Evolutionary conservation across 352 stramenopile species (phyloP), one percentile per base, ranked within the genome.

Genomic region (Thraustochytrium sp.): DNA sequence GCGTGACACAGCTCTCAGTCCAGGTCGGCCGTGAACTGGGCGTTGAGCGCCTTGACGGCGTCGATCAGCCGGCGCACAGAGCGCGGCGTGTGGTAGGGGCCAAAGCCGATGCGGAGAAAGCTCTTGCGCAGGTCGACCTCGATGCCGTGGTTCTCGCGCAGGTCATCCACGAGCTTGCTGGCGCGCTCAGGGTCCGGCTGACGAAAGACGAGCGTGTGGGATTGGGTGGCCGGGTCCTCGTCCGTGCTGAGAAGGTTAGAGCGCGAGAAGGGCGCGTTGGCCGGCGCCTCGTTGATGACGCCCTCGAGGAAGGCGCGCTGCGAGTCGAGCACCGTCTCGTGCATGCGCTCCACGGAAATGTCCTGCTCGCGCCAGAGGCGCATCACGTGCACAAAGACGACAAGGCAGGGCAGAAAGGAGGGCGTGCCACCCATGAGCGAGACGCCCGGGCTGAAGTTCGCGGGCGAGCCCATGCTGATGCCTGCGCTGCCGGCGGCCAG

Each of bases 321-420:
- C 18, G 84, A 11, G 78, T 61, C 31, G 34, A 86, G 64, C 3
- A 86, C 83, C n/a, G 85, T 56, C 11, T 55, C 73, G 49, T 86
- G 83, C 34, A 82, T 64, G 29, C n/a, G 26, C 16, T 63, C 11
- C 0, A 86, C 83, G 61, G n/a, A 86, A 42, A 86, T 56, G 34
- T 56, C 46, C 37, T 65, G 61, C 40, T 86, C 83, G 36, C 84
- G 46, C 83, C 83, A 85, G 34, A 44, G 26, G 38, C 76, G 82
- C 76, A 86, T 86, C 40, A 86, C 76, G n/a, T 86, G 48, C 4
- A 86, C 59, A 37, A 86, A 86, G 56, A 86, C 54, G 23, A 86
- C 40, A 11, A 86, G 49, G 21, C 40, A 82, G 16, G 76, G 83
- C 46, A 82, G n/a, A 44, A 86, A 86, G 23, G 75, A 49, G 11